Evolutionary conservation across 2,329 filamentous ascomycete genomes (phyloP), one percentile per base, ranked within the genome.

Genomic region (Anisogramma anomala): DNA sequence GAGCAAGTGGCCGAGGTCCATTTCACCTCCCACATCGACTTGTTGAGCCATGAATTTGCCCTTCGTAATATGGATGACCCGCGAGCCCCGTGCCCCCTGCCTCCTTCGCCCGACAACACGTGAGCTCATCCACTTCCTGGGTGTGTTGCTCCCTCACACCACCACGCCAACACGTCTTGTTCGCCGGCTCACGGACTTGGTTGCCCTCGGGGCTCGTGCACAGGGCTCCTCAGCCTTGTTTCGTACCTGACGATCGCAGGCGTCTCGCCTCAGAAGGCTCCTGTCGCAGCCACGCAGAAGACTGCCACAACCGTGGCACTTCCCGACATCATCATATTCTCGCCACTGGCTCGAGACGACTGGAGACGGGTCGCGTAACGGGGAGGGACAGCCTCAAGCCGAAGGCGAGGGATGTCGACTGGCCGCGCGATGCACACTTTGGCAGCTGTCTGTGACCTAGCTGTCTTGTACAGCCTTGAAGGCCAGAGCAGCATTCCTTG

Each of bases 11-110:
- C 49, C 10, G 46, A 53, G 25, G 55, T 49, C 41, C 49, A 52
- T 31, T 66, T 61, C 43, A 60, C 60, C 10, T 64, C 52, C 47
- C 67, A 69, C 45, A 69, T 69, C 36, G 66, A 69, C 49, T 57
- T 68, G 42, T 50, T 69, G 31, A n/a, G n/a, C n/a, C n/a, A n/a
- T n/a, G n/a, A n/a, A n/a, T 64, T 59, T 37, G 58, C 65, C 46
- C 59, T 67, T 52, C 56, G 61, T 26, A 41, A 44, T 15, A n/a
- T n/a, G 14, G 27, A 30, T 15, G 9, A 23, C 9, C 22, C 22
- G 22, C 22, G 22, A 5, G 22, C 22, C 33, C 34, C 34, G 17
- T 27, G 31, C 25, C 33, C 38, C 37, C 31, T 47, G 10, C 41
- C 41, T 11, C 6, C 33, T 18, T 26, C 41, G 10, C 34, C 45